Evolutionary conservation across 345 rosid genomes (phyloP), one percentile per base, ranked within the genome.

Genomic region (Microcos paniculata): DNA sequence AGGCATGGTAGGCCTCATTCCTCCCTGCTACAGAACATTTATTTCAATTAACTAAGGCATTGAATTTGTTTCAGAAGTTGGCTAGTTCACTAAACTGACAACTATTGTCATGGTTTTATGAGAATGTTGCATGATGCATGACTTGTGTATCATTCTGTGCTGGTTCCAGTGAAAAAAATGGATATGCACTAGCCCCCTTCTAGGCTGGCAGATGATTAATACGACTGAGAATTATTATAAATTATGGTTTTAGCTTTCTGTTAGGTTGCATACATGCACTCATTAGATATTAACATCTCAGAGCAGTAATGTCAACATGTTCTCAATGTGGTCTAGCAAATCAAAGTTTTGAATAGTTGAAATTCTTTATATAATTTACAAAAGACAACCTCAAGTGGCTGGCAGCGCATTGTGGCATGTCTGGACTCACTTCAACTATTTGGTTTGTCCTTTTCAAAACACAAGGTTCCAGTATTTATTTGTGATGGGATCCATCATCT

Each of bases 1-100:
- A 73, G 86, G 85, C 79, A 96, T 96, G 98, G 99, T 93, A 81
- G 74, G 89, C 74, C 11, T 55, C 9, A 8, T 40, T 19, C 4
- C 62, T 62, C 33, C 49, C 45, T 62, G 53, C 23, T n/a, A 61
- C 8, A 24, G 18, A 21, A 24, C 19, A 14, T 57, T 19, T 52
- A 24, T 52, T 35, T 74, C 10, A 7, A 59, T 57, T 57, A 7
- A 66, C 24, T n/a, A 49, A 18, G 21, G 59, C 19, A 11, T 5
- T 70, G 19, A 59, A 40, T 56, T 9, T 59, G 10, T 62, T 46
- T 62, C 21, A 31, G 24, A 46, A 74, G 19, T 28, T 3, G 15
- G 23, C 28, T 40, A 42, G 40, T 24, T 72, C 16, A 0, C 10
- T 11, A 40, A 42, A 18, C 12, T 57, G 35, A 42, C 14, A 38